These are phyloP conservation scores for Yueomyces sinensis DNA, from an alignment of 805 yeast genomes.

Conservation along the genomic window DNA sequence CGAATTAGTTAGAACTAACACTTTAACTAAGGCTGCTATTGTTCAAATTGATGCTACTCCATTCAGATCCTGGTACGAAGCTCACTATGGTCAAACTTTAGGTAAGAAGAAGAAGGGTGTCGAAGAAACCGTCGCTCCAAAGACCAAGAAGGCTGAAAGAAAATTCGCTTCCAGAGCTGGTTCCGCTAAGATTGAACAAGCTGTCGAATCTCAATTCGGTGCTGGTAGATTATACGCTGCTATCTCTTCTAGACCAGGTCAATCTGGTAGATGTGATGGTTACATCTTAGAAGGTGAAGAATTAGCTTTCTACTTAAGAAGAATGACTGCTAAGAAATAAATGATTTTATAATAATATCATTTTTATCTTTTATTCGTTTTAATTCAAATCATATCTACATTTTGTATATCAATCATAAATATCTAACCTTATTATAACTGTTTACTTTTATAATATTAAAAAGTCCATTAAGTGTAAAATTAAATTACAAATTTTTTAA, in stretches of 20 bases:
- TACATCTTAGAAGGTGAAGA: constrained; percentile 99
- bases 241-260: constrained; percentile 99
- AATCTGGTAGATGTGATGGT: constrained; percentile 99
- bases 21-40: constrained; percentile 96
- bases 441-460: neutral
- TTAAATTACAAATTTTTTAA: too few species aligned
- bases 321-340: constrained; percentile 98
- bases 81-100: constrained; percentile 88
- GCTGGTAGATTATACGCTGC: constrained; percentile 98
- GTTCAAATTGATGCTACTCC: constrained; percentile 99
- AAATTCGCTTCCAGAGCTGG: constrained; percentile 89
- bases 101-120: constrained; percentile 67
- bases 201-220: constrained; percentile 93
- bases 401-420: neutral
- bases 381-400: neutral
- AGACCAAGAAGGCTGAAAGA: constrained; percentile 73
- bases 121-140: constrained; percentile 43
- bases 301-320: constrained; percentile 99
- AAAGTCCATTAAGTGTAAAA: neutral
- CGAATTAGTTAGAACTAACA: constrained; percentile 99
- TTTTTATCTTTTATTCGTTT: neutral
- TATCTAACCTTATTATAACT: neutral
- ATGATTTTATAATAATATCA: constrained; percentile 5
- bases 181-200: constrained; percentile 70
- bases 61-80: constrained; percentile 98